Evolutionary conservation across 192 early-diverging fungal genomes (phyloP).

Genomic region (Lobulomyces angularis): DNA sequence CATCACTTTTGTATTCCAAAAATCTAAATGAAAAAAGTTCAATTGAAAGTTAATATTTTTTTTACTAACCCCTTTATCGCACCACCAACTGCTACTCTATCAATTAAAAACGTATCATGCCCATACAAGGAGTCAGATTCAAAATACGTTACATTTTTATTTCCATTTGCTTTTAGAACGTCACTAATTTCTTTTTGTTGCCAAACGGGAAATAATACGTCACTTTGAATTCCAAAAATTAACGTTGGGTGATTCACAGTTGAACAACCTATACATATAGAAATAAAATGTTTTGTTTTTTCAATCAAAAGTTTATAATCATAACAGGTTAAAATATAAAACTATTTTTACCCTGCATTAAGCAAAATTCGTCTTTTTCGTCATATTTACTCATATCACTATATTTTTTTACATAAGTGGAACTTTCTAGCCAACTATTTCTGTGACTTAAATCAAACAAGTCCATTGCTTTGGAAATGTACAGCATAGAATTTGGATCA

Average conservation of each 20-base stretch:
- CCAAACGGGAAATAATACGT: slow-evolving; percentile 88
- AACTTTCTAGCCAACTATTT: too few species aligned
- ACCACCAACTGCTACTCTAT: slow-evolving; percentile 75
- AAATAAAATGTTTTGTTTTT: too few species aligned
- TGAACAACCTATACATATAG: slow-evolving; percentile 61
- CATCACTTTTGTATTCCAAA: too few species aligned
- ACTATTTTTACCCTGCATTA: too few species aligned
- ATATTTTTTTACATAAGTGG: too few species aligned
- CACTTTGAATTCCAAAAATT: slow-evolving; percentile 86
- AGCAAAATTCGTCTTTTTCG: too few species aligned
- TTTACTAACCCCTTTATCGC: slow-evolving; percentile 88
- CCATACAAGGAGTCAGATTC: slow-evolving; percentile 95
- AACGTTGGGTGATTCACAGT: slow-evolving; percentile 64
- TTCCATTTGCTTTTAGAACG: slow-evolving; percentile 69
- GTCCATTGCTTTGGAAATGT: slow-evolving; percentile 95
- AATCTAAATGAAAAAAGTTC: too few species aligned
- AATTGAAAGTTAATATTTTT: too few species aligned
- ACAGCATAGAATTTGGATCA: slow-evolving; percentile 85
- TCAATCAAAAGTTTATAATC: too few species aligned
- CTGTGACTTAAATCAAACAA: slow-evolving; percentile 76
- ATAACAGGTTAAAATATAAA: too few species aligned
- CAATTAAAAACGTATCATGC: slow-evolving; percentile 93
- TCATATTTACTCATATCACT: too few species aligned
- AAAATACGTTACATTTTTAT: slow-evolving; percentile 85
- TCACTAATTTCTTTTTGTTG: slow-evolving; percentile 96